These are phyloP conservation scores for Rhodosporidiobolus odoratus DNA, from an alignment of 768 basidiomycete species.

Conservation along the genomic window DNA sequence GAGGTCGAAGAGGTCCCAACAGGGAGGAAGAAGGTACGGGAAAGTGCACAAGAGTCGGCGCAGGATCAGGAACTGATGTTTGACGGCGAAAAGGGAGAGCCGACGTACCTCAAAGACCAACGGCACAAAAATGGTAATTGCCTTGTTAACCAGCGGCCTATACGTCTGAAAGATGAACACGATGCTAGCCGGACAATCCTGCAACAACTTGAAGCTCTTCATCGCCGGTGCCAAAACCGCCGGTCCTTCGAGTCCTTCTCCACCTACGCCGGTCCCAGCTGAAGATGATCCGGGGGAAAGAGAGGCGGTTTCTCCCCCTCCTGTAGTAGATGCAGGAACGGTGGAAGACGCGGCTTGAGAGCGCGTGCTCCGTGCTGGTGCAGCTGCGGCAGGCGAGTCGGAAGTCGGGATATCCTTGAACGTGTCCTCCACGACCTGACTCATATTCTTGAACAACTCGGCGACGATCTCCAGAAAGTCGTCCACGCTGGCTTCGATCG, in stretches of 20 bases:
- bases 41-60: no score
- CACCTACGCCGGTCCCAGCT: not conserved
- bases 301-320: conserved; percentile 24
- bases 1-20: no score
- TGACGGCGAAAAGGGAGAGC: conserved; percentile 41
- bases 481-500: conserved; percentile 63
- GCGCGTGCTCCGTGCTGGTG: conserved; percentile 2
- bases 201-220: conserved; percentile 85
- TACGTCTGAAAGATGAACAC: conserved; percentile 83
- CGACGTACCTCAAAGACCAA: conserved; percentile 61
- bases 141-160: conserved; percentile 59
- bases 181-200: conserved; percentile 87
- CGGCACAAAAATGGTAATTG: conserved; percentile 64
- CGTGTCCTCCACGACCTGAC: conserved; percentile 63
- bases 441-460: conserved; percentile 69
- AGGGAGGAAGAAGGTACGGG: conserved; percentile 72
- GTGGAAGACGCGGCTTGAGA: not conserved
- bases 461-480: conserved; percentile 77
- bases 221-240: conserved; percentile 50
- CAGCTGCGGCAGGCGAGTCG: not conserved
- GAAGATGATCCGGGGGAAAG: not conserved
- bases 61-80: no score
- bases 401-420: conserved; percentile 57
- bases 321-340: conserved; percentile 8
- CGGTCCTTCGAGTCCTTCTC: not conserved